Base-by-base conservation (phyloP, 2,329 filamentous ascomycete genomes). In the Ophiosphaerella narmari region DNA sequence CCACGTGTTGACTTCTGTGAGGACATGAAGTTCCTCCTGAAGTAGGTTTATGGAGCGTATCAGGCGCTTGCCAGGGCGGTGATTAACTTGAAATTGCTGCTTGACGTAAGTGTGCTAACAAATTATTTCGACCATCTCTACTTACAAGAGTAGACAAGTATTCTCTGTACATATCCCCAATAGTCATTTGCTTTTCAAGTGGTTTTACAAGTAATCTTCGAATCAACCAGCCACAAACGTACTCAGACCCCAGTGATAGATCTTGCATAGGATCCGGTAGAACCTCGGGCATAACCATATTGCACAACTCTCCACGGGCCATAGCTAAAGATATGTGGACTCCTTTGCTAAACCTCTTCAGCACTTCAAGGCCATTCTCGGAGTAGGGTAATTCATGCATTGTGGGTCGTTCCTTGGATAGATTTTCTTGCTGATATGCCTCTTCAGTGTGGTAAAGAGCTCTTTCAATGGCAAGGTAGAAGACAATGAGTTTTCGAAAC, bases 61-160 rank as follows among this genome's bases (percentile, higher is more conserved):
- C 2, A 72, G 60, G 3, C 68, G 61, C 49, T 71, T 72, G 18
- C 62, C 55, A 4, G 68, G 66, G 7, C 62, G 60, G 36, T 69
- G 62, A 21, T 71, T 71, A 33, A 71, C 66, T 65, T 70, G 61
- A 35, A 71, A 71, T 67, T 69, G 66, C 67, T 70, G 23, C 2
- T 1, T 1, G 1, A 9, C n/a, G 43, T 66, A 23, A 66, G 57
- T 29, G 16, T 40, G 8, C 13, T 8, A 18, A n/a, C 23, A 14
- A 21, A 12, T 31, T 13, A 21, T 2, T 12, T 24, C 16, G 13
- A n/a, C 13, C 9, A 21, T 2, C 16, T 16, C 11, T 3, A 38
- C 65, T 63, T 56, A 71, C 68, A 14, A 72, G 49, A 5, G 58
- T 66, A 4, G 64, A 69, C 1, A 71, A 47, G 33, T 69, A 71